phyloP scores from a whole-genome alignment of 1,284 basidiomycete species.

The Cutaneotrichosporon cavernicola region DNA sequence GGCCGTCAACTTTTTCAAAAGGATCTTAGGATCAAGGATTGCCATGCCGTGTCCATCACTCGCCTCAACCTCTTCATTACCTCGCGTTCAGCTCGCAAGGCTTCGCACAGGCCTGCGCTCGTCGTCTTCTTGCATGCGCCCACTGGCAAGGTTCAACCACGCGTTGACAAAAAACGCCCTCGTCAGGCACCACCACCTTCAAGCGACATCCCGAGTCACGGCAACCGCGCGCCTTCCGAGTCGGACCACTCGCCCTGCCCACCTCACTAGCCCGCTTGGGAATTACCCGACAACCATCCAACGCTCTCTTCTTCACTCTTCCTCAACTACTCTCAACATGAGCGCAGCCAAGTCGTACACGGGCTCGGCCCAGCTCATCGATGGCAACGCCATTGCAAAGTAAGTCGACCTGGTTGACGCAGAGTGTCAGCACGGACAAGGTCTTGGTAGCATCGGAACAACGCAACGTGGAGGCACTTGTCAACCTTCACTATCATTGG shows the following conservation, averaged over 20 bases:
- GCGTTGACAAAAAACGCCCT: not conserved
- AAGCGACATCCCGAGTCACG: not conserved
- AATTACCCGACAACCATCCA: not conserved
- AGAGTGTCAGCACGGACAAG: too few relatives aligned
- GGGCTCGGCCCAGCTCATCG: constrained; percentile 65
- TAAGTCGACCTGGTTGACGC: constrained; percentile 51
- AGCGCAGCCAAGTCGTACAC: constrained; percentile 12
- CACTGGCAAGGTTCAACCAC: not conserved
- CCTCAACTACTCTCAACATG: constrained; percentile 11
- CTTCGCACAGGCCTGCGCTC: not conserved
- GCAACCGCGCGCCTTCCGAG: not conserved
- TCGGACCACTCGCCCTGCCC: constrained; percentile 2
- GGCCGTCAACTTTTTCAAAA: not conserved
- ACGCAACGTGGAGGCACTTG: not conserved
- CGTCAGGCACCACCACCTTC: not conserved
- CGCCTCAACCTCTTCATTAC: not conserved
- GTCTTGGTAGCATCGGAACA: not conserved
- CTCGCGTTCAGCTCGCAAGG: constrained; percentile 1
- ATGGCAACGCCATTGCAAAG: constrained; percentile 87
- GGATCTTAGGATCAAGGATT: not conserved
- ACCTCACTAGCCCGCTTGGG: not conserved
- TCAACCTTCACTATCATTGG: not conserved
- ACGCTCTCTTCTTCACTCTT: constrained; percentile 12
- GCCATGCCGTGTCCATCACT: not conserved
- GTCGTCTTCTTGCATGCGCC: constrained; percentile 2